Evolutionary conservation across 1,284 basidiomycete genomes (phyloP).

Genomic region (Crucibulum cyathiforme): DNA sequence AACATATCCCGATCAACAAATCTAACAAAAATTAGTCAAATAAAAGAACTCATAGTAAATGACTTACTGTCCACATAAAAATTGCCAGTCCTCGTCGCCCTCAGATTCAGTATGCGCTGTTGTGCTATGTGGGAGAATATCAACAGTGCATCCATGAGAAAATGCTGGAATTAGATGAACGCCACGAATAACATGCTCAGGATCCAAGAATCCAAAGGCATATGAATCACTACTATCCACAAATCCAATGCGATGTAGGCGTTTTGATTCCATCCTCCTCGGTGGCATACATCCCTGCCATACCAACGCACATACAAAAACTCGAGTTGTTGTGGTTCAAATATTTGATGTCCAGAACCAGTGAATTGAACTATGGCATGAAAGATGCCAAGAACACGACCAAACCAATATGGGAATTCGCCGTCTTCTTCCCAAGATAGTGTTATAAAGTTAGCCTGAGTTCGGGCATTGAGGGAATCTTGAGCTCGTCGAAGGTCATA

Average conservation of each 20-base stretch:
- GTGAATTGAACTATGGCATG: conserved; percentile 12
- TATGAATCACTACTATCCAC: conserved; percentile 1
- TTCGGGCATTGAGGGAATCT: conserved; percentile 44
- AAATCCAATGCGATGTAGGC: conserved; percentile 15
- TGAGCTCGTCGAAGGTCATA: conserved; percentile 46
- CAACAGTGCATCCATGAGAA: not conserved
- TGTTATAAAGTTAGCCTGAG: conserved; percentile 43
- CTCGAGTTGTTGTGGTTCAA: conserved; percentile 7
- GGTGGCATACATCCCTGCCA: conserved; percentile 3
- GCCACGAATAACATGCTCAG: conserved; percentile 14
- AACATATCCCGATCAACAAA: conserved; percentile 42
- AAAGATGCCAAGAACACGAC: conserved; percentile 13
- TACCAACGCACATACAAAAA: conserved; percentile 25
- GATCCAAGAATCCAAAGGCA: conserved; percentile 23
- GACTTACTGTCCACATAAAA: conserved; percentile 2
- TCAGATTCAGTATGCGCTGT: not conserved
- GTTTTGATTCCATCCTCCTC: conserved; percentile 13
- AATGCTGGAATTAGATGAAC: conserved; percentile 12
- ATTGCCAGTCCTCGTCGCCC: not conserved
- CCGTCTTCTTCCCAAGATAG: conserved; percentile 17
- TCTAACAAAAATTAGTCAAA: conserved; percentile 15
- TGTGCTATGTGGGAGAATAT: not conserved
- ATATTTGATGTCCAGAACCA: not conserved
- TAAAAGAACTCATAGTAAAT: not conserved
- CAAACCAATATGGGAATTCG: conserved; percentile 3